Percentiles rank a stretch among this genome's conserved stretches.
Conservation (phyloP, 768 basidiomycete genomes). For the Calocybe indica region DNA sequence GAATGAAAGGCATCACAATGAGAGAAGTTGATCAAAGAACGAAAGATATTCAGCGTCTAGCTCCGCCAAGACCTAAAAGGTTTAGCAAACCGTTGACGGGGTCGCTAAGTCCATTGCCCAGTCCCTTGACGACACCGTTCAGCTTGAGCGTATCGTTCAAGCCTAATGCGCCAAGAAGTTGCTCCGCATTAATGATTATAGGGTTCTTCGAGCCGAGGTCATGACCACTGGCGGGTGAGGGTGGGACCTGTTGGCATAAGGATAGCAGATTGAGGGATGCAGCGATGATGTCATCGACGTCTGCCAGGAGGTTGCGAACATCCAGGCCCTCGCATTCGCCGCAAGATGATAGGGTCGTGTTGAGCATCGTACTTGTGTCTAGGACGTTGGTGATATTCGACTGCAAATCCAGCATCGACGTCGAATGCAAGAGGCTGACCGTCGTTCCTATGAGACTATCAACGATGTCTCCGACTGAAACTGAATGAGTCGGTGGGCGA, state of each 20-base stretch:
- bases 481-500: too few relatives aligned
- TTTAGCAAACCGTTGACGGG: slow-evolving; percentile 7
- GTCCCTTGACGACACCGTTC: slow-evolving; percentile 6
- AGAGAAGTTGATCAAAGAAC: not conserved
- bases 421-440: slow-evolving; percentile 8
- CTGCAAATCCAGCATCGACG: slow-evolving; percentile 3
- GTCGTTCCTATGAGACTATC: not conserved
- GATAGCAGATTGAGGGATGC: slow-evolving; percentile 9
- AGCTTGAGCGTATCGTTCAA: slow-evolving; percentile 6
- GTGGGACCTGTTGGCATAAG: not conserved
- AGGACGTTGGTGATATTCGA: slow-evolving; percentile 5
- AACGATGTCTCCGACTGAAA: too few relatives aligned
- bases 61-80: slow-evolving; percentile 7
- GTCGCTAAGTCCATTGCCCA: slow-evolving; percentile 3
- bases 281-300: slow-evolving; percentile 6
- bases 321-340: slow-evolving; percentile 6
- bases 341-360: slow-evolving; percentile 7
- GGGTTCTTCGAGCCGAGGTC: not conserved
- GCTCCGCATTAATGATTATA: slow-evolving; percentile 11
- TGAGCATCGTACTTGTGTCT: slow-evolving; percentile 1
- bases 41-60: slow-evolving; percentile 7
- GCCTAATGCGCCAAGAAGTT: slow-evolving; percentile 10
- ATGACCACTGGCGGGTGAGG: not conserved
- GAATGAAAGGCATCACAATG: slow-evolving; percentile 2
- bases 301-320: slow-evolving; percentile 6